Evolutionary conservation across 2,329 filamentous ascomycete species (phyloP), one percentile per base, ranked within the genome.

Genomic region (Myriosclerotinia duriaeana): DNA sequence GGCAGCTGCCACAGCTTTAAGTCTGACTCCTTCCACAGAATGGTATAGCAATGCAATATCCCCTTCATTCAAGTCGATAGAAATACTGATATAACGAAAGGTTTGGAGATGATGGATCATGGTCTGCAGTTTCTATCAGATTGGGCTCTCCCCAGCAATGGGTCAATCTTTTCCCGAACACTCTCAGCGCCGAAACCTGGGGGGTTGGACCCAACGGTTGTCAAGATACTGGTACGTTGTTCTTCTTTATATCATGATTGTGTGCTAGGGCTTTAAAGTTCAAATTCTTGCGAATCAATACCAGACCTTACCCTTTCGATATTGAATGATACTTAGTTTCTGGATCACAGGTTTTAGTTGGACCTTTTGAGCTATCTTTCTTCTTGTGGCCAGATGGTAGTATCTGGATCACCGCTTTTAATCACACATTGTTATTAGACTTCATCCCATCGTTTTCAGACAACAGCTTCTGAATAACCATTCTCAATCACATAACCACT

Each of bases 151-250:
- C 85, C 17, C 75, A 77, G 34, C 83, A 86, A 73, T 77, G 79
- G 65, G 79, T 87, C 44, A 83, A 84, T 70, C 81, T 87, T 61
- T 79, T 85, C 15, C 81, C 88, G 62, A 91, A 88, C 73, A 92
- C 89, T 7, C 83, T 84, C 15, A 81, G 88, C 53, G 90, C 90
- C 46, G 89, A 92, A 76, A 87, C 89, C 53, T 92, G 89, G 89
- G 83, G 86, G 3, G 79, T 92, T 50, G 82, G 87, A 63, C 79
- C 82, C 1, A 80, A 82, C 67, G 87, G 86, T 66, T 89, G 87
- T 69, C 71, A 75, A 11, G 66, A 68, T 62, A 74, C 75, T 56
- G 69, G 55, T 59, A 59, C 3, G 42, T n/a, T 36, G 8, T 46
- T 6, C 20, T 48, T 22, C 6, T 36, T 17, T 48, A 11, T 22